Base-by-base conservation (phyloP, 106 monocot species). In the Dactylorhiza incarnata region DNA sequence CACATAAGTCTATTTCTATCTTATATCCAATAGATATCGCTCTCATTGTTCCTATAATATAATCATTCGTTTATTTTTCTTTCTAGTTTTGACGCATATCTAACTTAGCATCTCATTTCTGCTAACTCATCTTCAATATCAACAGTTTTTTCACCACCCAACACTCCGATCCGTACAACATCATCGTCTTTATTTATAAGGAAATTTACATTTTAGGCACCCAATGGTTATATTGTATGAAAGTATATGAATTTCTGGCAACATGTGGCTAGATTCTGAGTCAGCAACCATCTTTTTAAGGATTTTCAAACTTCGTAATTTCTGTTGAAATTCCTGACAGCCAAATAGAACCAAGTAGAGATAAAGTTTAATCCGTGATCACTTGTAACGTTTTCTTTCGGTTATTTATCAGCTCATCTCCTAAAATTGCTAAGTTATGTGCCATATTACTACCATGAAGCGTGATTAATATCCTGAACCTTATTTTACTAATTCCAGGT, bases 401-500 rank as follows among this genome's bases (percentile, higher is more conserved):
- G 7, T 24, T 66, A 37, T 13, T 5, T 23, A 37, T 66, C 66
- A 66, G 29, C 17, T 66, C 66, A 37, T 66, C 14, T 26, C 26
- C 66, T 43, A 43, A 13, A 68, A 43, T 11, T 45, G 15, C 44
- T 46, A 70, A 70, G 69, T 5, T 70, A 0, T n/a, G 13, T 25
- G 2, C 43, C 45, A 16, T 7, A 44, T 46, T 0, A 16, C 5
- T 70, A 44, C 16, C 14, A 37, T 37, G 37, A 37, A 37, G 37
- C 3, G 69, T 46, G 45, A 45, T 70, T 46, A n/a, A 10, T 29
- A 37, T 37, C 37, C 19, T 66, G 14, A 37, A 37, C 29, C 13
- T 66, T 26, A 13, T 49, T 72, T 9, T 51, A 1, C 23, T 37
- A 72, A 79, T 75, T 81, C 76, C 82, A 94, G 97, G 94, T 55